Evolutionary conservation across 352 stramenopile species (phyloP), one percentile per base, ranked within the genome.

Genomic region (Hyaloperonospora arabidopsidis): DNA sequence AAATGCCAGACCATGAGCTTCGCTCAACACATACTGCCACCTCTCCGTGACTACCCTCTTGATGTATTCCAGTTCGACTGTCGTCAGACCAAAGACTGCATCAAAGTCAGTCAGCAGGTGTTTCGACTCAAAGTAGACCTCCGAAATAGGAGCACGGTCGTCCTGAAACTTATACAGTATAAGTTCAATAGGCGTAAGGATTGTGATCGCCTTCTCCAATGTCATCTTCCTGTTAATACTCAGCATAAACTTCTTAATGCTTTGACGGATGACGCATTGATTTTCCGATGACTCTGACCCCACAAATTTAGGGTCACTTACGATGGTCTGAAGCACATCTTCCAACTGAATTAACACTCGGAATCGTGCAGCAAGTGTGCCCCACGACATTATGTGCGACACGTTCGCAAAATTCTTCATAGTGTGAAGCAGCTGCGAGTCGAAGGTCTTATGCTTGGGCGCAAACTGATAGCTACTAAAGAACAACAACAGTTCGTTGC

Each of bases 121-220:
- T 55, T 87, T 87, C 1, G 74, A 85, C 57, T 89, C 79, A 32
- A 87, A 89, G 62, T 89, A 92, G 2, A 92, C 79, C 49, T 92
- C 81, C 2, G 79, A 89, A 45, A 92, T 88, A 1, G 79, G 68
- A 17, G 73, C 72, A 35, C 80, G 81, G 53, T 89, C 79, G 49
- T 92, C 81, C 47, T 89, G 76, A 49, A 92, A 92, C 57, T 92
- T 92, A 66, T 87, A 86, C 12, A 89, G 48, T 11, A 87, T 87
- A 8, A 89, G 63, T 38, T 92, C 79, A 36, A 92, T 89, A 21
- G 79, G 79, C 10, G 73, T 83, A 18, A 89, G 45, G 22, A 92
- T 89, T 15, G 75, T 87, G 45, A 92, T 79, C 5, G 78, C 78
- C 52, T 89, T 88, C 40, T 89, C 76, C 17, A 89, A 51, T n/a